Evolutionary conservation across 768 basidiomycete genomes (phyloP).

Genomic region (Lentinula lateritia): DNA sequence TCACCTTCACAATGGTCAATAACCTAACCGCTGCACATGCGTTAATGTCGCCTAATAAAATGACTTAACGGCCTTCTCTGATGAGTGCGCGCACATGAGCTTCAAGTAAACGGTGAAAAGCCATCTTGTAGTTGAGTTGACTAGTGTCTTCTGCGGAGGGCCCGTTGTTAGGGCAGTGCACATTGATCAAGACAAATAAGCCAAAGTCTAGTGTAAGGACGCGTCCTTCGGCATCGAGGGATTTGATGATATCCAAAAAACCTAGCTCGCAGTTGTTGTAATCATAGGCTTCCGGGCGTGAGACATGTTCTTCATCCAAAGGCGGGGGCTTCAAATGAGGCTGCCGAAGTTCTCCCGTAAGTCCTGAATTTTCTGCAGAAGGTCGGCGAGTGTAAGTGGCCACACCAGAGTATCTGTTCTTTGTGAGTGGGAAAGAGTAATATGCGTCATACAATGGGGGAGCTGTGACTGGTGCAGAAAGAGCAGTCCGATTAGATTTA

Average conservation of each 20-base stretch:
- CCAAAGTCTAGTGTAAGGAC: constrained; percentile 85
- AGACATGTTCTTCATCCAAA: constrained; percentile 54
- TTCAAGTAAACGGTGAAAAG: constrained; percentile 77
- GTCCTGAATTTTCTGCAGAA: constrained; percentile 57
- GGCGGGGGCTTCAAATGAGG: constrained; percentile 47
- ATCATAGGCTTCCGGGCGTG: constrained; percentile 47
- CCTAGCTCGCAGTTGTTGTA: constrained; percentile 33
- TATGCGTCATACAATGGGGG: no score
- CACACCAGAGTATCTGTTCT: no score
- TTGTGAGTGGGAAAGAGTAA: no score
- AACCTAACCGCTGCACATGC: constrained; percentile 77
- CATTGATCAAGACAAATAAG: constrained; percentile 92
- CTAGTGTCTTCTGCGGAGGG: constrained; percentile 59
- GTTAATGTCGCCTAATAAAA: constrained; percentile 91
- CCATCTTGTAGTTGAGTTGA: constrained; percentile 81
- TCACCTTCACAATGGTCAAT: constrained; percentile 90
- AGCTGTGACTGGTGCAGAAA: no score
- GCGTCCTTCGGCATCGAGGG: constrained; percentile 84
- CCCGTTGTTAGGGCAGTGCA: constrained; percentile 86
- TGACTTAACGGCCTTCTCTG: constrained; percentile 70
- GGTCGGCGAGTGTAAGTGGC: no score
- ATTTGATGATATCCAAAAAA: constrained; percentile 30
- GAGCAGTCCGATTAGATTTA: no score
- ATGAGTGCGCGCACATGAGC: constrained; percentile 70
- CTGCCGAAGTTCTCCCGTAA: constrained; percentile 60